Percentiles rank a stretch among this genome's conserved stretches.
phyloP scores from a whole-genome alignment of 1,284 basidiomycete species.

The Rhizoctonia solani region DNA sequence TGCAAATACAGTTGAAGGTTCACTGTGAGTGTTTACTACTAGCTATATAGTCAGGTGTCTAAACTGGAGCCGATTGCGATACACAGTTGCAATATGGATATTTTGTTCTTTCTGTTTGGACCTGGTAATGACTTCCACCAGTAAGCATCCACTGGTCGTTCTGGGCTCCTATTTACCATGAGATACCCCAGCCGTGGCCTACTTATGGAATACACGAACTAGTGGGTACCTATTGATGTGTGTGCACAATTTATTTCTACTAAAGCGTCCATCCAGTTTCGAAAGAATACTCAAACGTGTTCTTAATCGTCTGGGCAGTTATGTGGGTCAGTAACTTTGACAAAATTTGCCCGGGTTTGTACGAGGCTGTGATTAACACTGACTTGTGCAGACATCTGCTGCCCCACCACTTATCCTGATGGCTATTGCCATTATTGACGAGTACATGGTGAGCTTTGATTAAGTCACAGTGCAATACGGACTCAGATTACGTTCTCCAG shows the following conservation, averaged over 20 bases:
- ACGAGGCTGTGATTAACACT: too few species aligned
- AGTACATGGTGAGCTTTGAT: neutral
- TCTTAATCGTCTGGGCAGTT: conserved; percentile 6
- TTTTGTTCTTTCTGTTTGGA: neutral
- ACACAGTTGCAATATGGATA: conserved; percentile 4
- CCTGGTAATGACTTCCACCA: neutral
- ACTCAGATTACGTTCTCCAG: neutral
- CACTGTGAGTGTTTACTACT: neutral
- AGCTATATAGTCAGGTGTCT: neutral
- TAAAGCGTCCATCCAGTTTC: neutral
- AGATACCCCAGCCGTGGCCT: neutral
- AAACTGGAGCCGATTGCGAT: neutral
- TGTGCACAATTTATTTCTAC: too few species aligned
- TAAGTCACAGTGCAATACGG: too few species aligned
- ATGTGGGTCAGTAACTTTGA: neutral
- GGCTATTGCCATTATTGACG: conserved; percentile 1
- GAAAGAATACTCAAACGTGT: neutral
- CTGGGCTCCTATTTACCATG: neutral
- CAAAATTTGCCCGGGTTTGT: too few species aligned
- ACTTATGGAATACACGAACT: neutral
- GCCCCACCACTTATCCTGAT: conserved; percentile 8
- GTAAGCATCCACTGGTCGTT: neutral
- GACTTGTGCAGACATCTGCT: conserved; percentile 2
- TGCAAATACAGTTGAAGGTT: neutral
- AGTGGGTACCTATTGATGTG: neutral